Evolutionary conservation across 805 yeast genomes (phyloP).

Genomic region (Kregervanrija pseudodelftensis): DNA sequence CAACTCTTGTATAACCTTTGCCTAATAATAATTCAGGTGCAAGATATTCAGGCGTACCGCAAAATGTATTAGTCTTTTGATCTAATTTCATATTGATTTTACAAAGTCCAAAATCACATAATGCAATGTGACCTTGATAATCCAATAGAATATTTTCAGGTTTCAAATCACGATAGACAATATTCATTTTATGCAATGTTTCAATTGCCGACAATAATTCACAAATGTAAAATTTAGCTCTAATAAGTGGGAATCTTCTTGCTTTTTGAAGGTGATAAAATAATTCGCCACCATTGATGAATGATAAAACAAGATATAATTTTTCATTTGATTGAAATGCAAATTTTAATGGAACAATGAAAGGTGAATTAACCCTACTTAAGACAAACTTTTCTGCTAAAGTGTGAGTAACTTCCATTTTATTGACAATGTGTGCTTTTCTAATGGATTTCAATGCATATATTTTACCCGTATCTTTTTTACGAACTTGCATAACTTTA

Average conservation of each 20-base stretch:
- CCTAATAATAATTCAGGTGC: conserved; percentile 92
- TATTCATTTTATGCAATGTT: conserved; percentile 82
- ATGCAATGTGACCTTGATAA: conserved; percentile 95
- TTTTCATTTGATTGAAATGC: conserved; percentile 97
- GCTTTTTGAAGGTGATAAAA: conserved; percentile 91
- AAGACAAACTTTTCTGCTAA: conserved; percentile 93
- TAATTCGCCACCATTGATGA: conserved; percentile 94
- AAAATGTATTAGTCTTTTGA: conserved; percentile 83
- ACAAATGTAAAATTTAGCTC: conserved; percentile 90
- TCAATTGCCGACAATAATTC: conserved; percentile 91
- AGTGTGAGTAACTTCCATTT: conserved; percentile 94
- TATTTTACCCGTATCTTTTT: conserved; percentile 89
- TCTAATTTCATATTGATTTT: conserved; percentile 89
- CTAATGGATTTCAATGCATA: conserved; percentile 92
- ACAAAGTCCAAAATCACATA: conserved; percentile 96
- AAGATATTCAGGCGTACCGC: conserved; percentile 96
- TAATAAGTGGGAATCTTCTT: conserved; percentile 79
- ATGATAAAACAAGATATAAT: conserved; percentile 80
- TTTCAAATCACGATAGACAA: conserved; percentile 90
- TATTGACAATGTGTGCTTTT: conserved; percentile 88
- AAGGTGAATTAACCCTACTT: conserved; percentile 89
- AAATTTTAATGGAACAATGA: conserved; percentile 92
- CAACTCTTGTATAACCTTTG: conserved; percentile 91
- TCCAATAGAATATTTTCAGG: conserved; percentile 94
- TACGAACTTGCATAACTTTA: conserved; percentile 97